Base-by-base conservation (phyloP, 805 yeast species). In the Candida coquimbonensis region DNA sequence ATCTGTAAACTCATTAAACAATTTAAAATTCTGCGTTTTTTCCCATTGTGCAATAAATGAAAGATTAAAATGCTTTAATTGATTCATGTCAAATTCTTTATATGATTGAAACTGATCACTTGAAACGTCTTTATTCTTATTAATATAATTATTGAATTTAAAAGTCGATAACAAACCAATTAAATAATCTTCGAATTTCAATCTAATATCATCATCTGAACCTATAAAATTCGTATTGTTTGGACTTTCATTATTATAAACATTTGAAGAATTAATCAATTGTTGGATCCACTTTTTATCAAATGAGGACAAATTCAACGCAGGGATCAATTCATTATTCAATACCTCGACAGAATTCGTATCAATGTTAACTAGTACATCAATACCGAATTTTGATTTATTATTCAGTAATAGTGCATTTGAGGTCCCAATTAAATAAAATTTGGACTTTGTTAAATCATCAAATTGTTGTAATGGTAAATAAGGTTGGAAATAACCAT, bases 401-500 rank as follows among this genome's bases (percentile, higher is more conserved):
- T 81, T 87, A 55, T 81, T 83, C 39, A 85, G 66, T 37, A 93
- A 69, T 36, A 93, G 68, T 36, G 90, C 80, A 65, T 93, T 93
- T 5, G 97, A 89, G 37, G 95, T 82, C 1, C 99, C 99, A 41
- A 87, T 75, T 59, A 87, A 67, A 53, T 79, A 93, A 59, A 80
- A 80, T 33, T 73, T 67, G 0, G 90, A 75, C 19, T 75, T 72
- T 31, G 69, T 70, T 43, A 93, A 69, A 53, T 85, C 89, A 43
- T 84, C 85, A 46, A 91, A 68, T 59, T 91, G 98, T 62, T 91
- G 99, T 45, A 93, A 68, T 0, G 98, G 95, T n/a, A 90, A 73
- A 65, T 91, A 93, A 2, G 99, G 98, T 54, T 84, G 83, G 72
- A 95, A 90, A 49, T 91, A 73, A 1, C 95, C 89, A 38, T 95